These are phyloP conservation scores for Kodamaea kaohsiungensis DNA, from an alignment of 805 yeast genomes.

Conservation along the genomic window DNA sequence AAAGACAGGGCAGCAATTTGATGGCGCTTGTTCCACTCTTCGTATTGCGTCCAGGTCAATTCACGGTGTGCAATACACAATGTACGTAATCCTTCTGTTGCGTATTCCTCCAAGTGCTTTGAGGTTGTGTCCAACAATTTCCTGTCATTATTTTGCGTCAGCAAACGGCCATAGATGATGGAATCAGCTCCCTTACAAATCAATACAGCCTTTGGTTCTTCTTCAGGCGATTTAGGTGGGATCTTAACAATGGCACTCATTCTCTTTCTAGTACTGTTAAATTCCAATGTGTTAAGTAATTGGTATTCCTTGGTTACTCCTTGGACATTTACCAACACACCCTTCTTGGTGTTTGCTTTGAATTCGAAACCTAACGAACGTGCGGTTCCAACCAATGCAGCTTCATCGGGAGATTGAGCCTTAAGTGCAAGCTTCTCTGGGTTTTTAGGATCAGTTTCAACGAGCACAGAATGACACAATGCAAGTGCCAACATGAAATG, in stretches of 20 bases:
- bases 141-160: slow-evolving; percentile 45
- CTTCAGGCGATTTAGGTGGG: slow-evolving; percentile 34
- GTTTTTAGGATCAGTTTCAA: slow-evolving; percentile 63
- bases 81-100: slow-evolving; percentile 82
- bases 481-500: slow-evolving; percentile 78
- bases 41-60: slow-evolving; percentile 60
- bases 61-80: slow-evolving; percentile 76
- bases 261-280: slow-evolving; percentile 83
- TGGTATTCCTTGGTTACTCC: slow-evolving; percentile 73
- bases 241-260: slow-evolving; percentile 81
- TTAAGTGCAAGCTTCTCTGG: slow-evolving; percentile 58
- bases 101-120: slow-evolving; percentile 71
- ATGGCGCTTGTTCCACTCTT: slow-evolving; percentile 62
- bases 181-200: slow-evolving; percentile 88
- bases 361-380: slow-evolving; percentile 74
- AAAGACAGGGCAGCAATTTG: slow-evolving; percentile 66
- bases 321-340: slow-evolving; percentile 65
- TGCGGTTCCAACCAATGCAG: slow-evolving; percentile 81
- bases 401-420: slow-evolving; percentile 88
- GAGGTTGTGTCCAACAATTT: slow-evolving; percentile 63
- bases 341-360: slow-evolving; percentile 64
- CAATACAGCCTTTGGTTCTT: slow-evolving; percentile 53
- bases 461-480: slow-evolving; percentile 75
- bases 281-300: slow-evolving; percentile 68
- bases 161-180: slow-evolving; percentile 67